phyloP scores from a whole-genome alignment of 2,329 filamentous ascomycete genomes.

The Penicillium sp. region DNA sequence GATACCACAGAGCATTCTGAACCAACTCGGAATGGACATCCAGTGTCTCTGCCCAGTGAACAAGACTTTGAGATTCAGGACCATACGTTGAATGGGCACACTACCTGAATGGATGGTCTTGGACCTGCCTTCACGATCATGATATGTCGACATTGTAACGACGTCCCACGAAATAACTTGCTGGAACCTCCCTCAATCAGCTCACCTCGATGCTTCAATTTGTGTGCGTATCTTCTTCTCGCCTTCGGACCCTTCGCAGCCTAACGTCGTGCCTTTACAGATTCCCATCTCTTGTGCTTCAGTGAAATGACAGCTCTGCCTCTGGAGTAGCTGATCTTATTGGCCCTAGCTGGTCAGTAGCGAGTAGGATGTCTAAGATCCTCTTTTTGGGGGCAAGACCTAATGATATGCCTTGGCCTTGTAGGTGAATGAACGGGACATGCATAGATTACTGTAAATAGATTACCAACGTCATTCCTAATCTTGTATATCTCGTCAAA shows the following conservation, averaged over 20 bases:
- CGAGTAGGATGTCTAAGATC: background rate
- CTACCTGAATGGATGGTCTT: conserved; percentile 1
- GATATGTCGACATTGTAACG: conserved; percentile 1
- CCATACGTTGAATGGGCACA: background rate
- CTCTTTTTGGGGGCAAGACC: no score
- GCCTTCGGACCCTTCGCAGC: background rate
- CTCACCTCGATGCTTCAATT: background rate
- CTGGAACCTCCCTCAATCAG: background rate
- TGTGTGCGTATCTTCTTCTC: background rate
- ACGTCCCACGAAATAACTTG: background rate
- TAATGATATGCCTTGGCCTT: no score
- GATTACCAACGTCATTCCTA: no score
- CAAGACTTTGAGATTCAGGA: background rate
- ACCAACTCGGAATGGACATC: background rate
- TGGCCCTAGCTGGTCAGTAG: background rate
- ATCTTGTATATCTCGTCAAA: no score
- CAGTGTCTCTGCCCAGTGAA: background rate
- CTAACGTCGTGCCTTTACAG: background rate
- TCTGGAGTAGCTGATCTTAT: background rate
- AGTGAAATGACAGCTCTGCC: background rate
- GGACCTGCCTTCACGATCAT: conserved; percentile 2
- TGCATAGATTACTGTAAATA: no score
- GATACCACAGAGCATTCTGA: background rate
- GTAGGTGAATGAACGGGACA: no score
- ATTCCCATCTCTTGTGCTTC: background rate